phyloP scores from a whole-genome alignment of 2,329 filamentous ascomycete genomes.

The Septoria petroselini region DNA sequence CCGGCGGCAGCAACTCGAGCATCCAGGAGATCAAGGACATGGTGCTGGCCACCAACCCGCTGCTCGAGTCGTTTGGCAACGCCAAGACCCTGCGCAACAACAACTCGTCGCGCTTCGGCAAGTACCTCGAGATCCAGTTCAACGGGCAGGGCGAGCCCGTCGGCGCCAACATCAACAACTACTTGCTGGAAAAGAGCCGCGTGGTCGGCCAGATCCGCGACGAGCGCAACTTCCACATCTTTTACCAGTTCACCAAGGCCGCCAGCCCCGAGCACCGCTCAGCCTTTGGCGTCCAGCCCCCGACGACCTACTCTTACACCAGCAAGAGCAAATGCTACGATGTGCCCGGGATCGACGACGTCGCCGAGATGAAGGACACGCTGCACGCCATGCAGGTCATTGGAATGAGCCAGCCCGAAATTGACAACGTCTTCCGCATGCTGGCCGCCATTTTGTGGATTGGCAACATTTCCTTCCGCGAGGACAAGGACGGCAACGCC shows the following conservation, averaged over 20 bases:
- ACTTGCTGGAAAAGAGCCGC: constrained; percentile 89
- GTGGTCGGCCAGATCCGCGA: constrained; percentile 93
- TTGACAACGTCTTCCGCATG: constrained; percentile 96
- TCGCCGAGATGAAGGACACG: constrained; percentile 84
- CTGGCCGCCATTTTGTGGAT: constrained; percentile 88
- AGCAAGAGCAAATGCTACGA: constrained; percentile 92
- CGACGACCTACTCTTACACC: constrained; percentile 89
- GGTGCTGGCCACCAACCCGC: constrained; percentile 95
- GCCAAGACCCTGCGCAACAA: constrained; percentile 98
- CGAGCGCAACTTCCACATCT: constrained; percentile 98
- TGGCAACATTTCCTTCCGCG: constrained; percentile 85
- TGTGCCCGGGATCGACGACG: constrained; percentile 89
- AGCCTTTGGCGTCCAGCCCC: constrained; percentile 84
- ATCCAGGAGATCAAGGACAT: constrained; percentile 99
- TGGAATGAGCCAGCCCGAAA: constrained; percentile 79
- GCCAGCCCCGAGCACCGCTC: constrained; percentile 84
- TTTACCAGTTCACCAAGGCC: constrained; percentile 97
- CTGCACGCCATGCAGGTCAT: constrained; percentile 93
- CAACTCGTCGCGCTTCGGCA: constrained; percentile 97
- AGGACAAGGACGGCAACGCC: constrained; percentile 87
- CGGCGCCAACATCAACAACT: constrained; percentile 97
- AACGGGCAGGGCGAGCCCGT: constrained; percentile 87
- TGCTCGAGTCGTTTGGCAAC: constrained; percentile 97
- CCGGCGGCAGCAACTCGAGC: constrained; percentile 75
- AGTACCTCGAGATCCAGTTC: constrained; percentile 97